Conservation (phyloP, 2,329 filamentous ascomycete species). For the Fusarium coffeatum region DNA sequence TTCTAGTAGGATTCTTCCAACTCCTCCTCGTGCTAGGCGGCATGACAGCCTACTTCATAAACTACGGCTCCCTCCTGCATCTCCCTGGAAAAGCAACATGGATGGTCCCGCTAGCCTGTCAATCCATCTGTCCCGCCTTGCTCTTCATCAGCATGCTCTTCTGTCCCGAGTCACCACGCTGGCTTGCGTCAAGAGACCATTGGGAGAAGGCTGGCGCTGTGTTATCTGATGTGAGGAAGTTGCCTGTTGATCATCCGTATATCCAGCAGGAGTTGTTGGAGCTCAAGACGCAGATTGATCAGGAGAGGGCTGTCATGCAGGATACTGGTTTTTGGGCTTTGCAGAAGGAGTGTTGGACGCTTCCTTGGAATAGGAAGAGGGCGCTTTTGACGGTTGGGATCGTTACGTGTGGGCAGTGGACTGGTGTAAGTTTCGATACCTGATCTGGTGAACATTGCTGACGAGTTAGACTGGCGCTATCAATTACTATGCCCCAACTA, state of each 20-base stretch:
- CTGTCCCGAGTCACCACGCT: constrained; percentile 69
- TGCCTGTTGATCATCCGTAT: constrained; percentile 38
- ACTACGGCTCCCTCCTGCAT: constrained; percentile 62
- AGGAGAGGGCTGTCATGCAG: constrained; percentile 38
- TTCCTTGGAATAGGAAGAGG: constrained; percentile 40
- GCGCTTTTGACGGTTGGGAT: constrained; percentile 43
- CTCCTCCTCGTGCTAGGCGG: constrained; percentile 65
- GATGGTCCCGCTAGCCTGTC: constrained; percentile 65
- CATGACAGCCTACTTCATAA: constrained; percentile 66
- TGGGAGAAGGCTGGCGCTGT: constrained; percentile 59
- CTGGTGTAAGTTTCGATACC: constrained; percentile 34
- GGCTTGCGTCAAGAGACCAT: constrained; percentile 66
- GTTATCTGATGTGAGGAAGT: constrained; percentile 30
- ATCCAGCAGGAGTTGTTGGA: constrained; percentile 40
- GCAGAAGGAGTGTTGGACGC: constrained; percentile 39
- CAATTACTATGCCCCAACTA: constrained; percentile 72
- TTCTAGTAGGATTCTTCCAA: constrained; percentile 70
- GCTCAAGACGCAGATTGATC: constrained; percentile 32
- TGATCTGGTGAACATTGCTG: neutral
- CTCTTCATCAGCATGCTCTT: constrained; percentile 65
- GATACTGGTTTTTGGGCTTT: constrained; percentile 37
- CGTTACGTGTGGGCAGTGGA: constrained; percentile 44
- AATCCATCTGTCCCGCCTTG: constrained; percentile 65
- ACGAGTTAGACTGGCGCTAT: constrained; percentile 43
- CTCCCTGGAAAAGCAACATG: constrained; percentile 41